Conservation (phyloP, 306 rosid genomes). For the Spatholobus suberectus region DNA sequence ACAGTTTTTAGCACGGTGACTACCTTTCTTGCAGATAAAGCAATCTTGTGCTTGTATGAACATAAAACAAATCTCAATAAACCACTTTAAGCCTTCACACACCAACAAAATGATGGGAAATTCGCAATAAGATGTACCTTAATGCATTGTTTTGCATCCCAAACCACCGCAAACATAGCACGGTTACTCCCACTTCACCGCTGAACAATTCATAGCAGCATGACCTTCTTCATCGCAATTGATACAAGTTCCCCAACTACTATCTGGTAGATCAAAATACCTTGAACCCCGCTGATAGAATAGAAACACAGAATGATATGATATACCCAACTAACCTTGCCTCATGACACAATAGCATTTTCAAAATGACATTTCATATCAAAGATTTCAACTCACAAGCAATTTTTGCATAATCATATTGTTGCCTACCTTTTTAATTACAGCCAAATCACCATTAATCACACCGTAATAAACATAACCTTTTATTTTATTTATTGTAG, state of each 20-base stretch:
- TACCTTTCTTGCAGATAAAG: slow-evolving; percentile 76
- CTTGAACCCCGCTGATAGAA: slow-evolving; percentile 93
- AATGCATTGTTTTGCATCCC: slow-evolving; percentile 72
- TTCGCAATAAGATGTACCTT: slow-evolving; percentile 52
- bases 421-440: slow-evolving; percentile 50
- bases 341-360: slow-evolving; percentile 39
- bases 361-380: slow-evolving; percentile 48
- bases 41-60: slow-evolving; percentile 69
- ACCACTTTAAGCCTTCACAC: not conserved
- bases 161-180: slow-evolving; percentile 93
- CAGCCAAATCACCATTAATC: too few species aligned
- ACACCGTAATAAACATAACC: too few species aligned
- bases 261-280: slow-evolving; percentile 92
- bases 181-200: slow-evolving; percentile 70
- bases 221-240: slow-evolving; percentile 97
- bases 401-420: slow-evolving; percentile 79
- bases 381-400: slow-evolving; percentile 78
- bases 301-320: slow-evolving; percentile 45
- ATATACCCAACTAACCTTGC: slow-evolving; percentile 58
- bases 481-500: too few species aligned
- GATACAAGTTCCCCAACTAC: slow-evolving; percentile 89
- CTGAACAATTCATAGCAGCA: slow-evolving; percentile 72
- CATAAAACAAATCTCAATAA: slow-evolving; percentile 6
- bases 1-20: slow-evolving; percentile 89
- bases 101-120: not conserved